Evolutionary conservation across 192 early-diverging fungal genomes (phyloP).

Genomic region (Umbelopsis isabellina): DNA sequence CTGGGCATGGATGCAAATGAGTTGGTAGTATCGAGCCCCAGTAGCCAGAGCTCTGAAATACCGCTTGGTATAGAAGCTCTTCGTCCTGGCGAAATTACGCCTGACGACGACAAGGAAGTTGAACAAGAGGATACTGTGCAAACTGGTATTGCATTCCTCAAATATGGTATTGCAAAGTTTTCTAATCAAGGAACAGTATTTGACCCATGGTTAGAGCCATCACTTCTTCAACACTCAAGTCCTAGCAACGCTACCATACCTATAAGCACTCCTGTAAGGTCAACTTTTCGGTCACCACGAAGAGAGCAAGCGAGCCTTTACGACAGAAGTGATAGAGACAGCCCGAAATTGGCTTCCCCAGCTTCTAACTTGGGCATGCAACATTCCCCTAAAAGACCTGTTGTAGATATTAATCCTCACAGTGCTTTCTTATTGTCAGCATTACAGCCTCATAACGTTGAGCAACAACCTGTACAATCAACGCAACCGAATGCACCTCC

Average conservation of each 20-base stretch:
- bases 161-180: neutral
- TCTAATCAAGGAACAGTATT: neutral
- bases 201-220: neutral
- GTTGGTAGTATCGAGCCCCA: neutral
- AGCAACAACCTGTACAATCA: neutral
- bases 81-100: neutral
- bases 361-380: neutral
- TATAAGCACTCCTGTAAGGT: neutral
- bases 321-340: neutral
- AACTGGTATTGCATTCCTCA: conserved; percentile 9
- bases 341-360: neutral
- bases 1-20: conserved; percentile 18
- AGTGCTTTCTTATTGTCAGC: neutral
- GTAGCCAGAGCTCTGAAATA: neutral
- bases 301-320: conserved; percentile 8
- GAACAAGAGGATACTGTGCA: neutral
- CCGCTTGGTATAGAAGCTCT: neutral
- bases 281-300: neutral
- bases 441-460: neutral
- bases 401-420: neutral
- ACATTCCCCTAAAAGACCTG: neutral
- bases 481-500: neutral
- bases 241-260: neutral
- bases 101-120: neutral
- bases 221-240: neutral